These are phyloP conservation scores for Fraxinus xanthoxyloides DNA, from an alignment of 305 asterid species.

Conservation along the genomic window DNA sequence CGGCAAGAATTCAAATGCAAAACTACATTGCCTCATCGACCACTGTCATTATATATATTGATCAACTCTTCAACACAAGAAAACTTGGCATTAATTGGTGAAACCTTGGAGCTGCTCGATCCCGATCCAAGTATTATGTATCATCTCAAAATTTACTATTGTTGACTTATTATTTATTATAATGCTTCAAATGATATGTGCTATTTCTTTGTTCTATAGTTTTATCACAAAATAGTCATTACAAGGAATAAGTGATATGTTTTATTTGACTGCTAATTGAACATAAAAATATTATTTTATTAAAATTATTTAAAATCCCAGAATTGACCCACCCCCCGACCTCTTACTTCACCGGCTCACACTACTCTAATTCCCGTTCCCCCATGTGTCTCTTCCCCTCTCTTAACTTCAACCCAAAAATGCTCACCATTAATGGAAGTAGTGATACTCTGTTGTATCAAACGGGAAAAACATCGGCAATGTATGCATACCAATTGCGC, in stretches of 20 bases:
- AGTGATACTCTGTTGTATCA: too few relatives aligned
- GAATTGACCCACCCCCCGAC: too few relatives aligned
- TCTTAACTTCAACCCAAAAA: too few relatives aligned
- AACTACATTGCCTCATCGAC: slow-evolving; percentile 49
- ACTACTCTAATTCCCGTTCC: too few relatives aligned
- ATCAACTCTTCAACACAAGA: slow-evolving; percentile 65
- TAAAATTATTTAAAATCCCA: too few relatives aligned
- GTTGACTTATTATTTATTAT: slow-evolving; percentile 8
- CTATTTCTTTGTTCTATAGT: slow-evolving; percentile 2
- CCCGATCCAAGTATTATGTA: slow-evolving; percentile 4
- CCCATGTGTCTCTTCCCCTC: too few relatives aligned
- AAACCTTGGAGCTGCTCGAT: slow-evolving; percentile 12
- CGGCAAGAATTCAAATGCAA: slow-evolving; percentile 77
- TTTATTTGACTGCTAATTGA: not conserved
- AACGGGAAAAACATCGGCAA: too few relatives aligned
- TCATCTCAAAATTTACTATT: not conserved
- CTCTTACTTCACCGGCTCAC: too few relatives aligned
- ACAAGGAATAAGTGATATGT: not conserved
- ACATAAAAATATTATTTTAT: too few relatives aligned
- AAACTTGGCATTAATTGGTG: slow-evolving; percentile 83
- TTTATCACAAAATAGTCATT: not conserved
- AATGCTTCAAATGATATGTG: not conserved
- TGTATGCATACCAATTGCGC: too few relatives aligned
- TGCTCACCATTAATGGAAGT: too few relatives aligned
- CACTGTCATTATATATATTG: slow-evolving; percentile 53